Base-by-base conservation (phyloP, 192 early-diverging fungal genomes). In the Backusella macrospora region DNA sequence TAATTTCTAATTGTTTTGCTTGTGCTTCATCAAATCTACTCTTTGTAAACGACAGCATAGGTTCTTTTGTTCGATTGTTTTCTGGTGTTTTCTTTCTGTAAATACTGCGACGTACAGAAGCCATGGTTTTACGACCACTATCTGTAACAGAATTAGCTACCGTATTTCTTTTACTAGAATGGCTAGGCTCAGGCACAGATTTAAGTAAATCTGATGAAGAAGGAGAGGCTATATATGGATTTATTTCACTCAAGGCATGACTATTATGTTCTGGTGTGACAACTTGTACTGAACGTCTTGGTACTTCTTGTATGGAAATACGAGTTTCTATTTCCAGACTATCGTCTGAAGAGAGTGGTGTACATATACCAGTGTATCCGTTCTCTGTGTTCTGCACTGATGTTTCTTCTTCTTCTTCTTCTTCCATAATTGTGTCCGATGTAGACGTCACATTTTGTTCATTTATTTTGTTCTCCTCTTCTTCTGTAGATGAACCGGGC, bases 81-180 rank as follows among this genome's bases (percentile, higher is more conserved):
- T 66, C 65, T 5, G 15, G 52, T 23, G 26, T 21, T 59, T 48
- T 42, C n/a, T 69, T 69, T 4, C 45, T 42, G 37, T 69, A 49
- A 15, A 69, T 69, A 21, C 68, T 69, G n/a, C 68, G 68, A 7
- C 68, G 68, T 13, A 69, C 26, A 47, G 68, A 45, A 26, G 68
- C 68, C 68, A 69, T 69, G 29, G 68, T 44, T 34, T 69, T 69
- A 14, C 68, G 43, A 14, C 68, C 68, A 38, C 68, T 44, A 66
- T 66, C 65, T 42, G 38, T 40, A 8, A 66, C 40, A 43, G 65
- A 39, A 66, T 66, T 42, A 43, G 65, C n/a, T 18, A 66, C 65
- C 16, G 18, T 39, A 21, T 13, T 18, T 40, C n/a, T 66, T 26
- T 23, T 52, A 52, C 49, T 59, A 26, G 52, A 59, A 26, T 59